Percentiles rank a stretch among this genome's conserved stretches.
phyloP scores from a whole-genome alignment of 441 rosid genomes.

The Melastoma candidum region DNA sequence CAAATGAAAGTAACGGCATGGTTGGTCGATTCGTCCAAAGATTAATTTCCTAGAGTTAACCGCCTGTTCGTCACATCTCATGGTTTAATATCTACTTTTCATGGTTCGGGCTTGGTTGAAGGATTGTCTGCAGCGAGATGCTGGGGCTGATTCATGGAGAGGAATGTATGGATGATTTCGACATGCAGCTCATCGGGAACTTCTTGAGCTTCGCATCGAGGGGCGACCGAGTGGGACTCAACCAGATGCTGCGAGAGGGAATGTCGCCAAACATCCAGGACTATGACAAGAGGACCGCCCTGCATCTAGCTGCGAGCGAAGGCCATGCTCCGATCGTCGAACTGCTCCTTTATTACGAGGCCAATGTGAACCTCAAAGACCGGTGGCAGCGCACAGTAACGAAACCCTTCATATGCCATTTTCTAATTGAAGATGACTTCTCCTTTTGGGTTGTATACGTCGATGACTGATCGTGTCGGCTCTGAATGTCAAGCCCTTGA shows the following conservation, averaged over 20 bases:
- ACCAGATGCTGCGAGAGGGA: slow-evolving; percentile 46
- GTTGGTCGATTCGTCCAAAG: too few species aligned
- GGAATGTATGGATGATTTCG: slow-evolving; percentile 20
- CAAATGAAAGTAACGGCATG: too few species aligned
- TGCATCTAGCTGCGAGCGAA: slow-evolving; percentile 54
- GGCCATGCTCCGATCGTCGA: slow-evolving; percentile 55
- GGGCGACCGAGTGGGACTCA: slow-evolving; percentile 57
- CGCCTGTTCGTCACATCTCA: too few species aligned
- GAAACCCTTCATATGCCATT: not conserved
- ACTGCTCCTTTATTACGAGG: slow-evolving; percentile 47
- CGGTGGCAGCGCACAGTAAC: slow-evolving; percentile 44
- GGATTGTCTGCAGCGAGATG: slow-evolving; percentile 1
- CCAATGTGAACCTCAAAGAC: slow-evolving; percentile 43
- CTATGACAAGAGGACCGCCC: slow-evolving; percentile 41
- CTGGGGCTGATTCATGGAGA: slow-evolving; percentile 13
- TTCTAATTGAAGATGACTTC: not conserved
- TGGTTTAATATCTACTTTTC: too few species aligned
- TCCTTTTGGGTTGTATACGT: not conserved
- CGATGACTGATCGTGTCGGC: not conserved
- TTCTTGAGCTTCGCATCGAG: slow-evolving; percentile 53
- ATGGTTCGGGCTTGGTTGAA: too few species aligned
- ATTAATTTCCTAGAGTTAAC: too few species aligned
- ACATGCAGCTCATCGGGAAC: slow-evolving; percentile 52
- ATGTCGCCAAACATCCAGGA: slow-evolving; percentile 49
- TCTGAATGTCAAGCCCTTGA: slow-evolving; percentile 37